These are phyloP conservation scores for Diaporthe batatas DNA, from an alignment of 2,329 filamentous ascomycete species.

Conservation along the genomic window DNA sequence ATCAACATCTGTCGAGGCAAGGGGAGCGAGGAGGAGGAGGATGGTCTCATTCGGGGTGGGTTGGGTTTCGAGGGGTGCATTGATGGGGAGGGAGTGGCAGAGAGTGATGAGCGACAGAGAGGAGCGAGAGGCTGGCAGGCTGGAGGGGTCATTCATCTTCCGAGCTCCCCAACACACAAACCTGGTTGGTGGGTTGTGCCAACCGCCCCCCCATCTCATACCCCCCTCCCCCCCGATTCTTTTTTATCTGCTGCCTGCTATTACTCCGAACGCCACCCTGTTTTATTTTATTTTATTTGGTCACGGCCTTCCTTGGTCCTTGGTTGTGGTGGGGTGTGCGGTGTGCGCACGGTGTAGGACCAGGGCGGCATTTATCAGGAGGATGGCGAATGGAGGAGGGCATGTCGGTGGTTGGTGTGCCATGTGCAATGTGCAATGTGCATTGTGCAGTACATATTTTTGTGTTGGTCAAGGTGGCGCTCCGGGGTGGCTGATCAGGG, in stretches of 20 bases:
- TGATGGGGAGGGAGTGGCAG: not conserved
- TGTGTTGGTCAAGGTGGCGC: constrained; percentile 6
- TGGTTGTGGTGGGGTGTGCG: not conserved
- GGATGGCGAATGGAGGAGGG: too few relatives aligned
- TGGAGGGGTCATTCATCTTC: constrained; percentile 9
- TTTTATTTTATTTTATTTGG: not conserved
- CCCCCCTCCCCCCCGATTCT: not conserved
- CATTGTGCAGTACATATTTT: not conserved
- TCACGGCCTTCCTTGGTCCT: too few relatives aligned
- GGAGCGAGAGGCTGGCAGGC: not conserved
- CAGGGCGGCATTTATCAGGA: not conserved
- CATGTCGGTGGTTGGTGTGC: constrained; percentile 1
- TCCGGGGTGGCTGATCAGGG: constrained; percentile 12
- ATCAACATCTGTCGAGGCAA: not conserved
- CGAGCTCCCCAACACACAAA: constrained; percentile 1
- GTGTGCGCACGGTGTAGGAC: constrained; percentile 13
- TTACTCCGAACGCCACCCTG: constrained; percentile 4
- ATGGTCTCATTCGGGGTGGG: constrained; percentile 22
- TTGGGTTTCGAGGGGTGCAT: constrained; percentile 14
- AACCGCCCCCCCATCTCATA: not conserved
- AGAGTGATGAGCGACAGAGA: too few relatives aligned
- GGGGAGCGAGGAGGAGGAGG: not conserved
- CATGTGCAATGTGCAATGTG: too few relatives aligned
- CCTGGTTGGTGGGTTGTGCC: constrained; percentile 19
- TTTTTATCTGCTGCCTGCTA: constrained; percentile 8